A percentile compares a stretch with the other conserved stretches of the same genome.
Evolutionary conservation across 192 early-diverging fungal genomes (phyloP).

Genomic region (Gryganskiella cystojenkinii): DNA sequence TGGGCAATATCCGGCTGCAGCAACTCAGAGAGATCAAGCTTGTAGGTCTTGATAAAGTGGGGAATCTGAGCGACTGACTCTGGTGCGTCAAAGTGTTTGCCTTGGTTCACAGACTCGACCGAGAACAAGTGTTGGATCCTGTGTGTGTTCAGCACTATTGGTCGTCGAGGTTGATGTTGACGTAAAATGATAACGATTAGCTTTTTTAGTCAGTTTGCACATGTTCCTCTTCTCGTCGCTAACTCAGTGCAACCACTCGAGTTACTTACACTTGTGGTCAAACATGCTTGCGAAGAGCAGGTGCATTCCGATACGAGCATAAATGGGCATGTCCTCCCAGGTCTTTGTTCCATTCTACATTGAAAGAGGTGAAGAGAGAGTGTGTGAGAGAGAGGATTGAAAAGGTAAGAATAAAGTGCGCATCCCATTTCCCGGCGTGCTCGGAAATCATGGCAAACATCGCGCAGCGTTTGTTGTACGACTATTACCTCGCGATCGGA

Average conservation of each 20-base stretch:
- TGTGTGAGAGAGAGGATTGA: background rate
- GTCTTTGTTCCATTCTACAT: slow-evolving; percentile 49
- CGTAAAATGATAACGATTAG: background rate
- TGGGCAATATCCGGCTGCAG: slow-evolving; percentile 57
- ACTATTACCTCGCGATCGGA: slow-evolving; percentile 38
- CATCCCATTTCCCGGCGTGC: background rate
- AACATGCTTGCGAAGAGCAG: slow-evolving; percentile 56
- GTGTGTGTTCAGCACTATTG: slow-evolving; percentile 25
- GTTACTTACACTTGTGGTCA: slow-evolving; percentile 42
- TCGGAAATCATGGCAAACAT: too few relatives aligned
- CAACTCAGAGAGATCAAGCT: slow-evolving; percentile 74
- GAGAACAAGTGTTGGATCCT: slow-evolving; percentile 42
- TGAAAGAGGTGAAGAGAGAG: background rate
- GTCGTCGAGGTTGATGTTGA: background rate
- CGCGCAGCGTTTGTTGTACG: background rate
- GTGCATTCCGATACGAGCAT: slow-evolving; percentile 65
- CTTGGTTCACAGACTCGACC: slow-evolving; percentile 57
- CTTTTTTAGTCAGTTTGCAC: background rate
- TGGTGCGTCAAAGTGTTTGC: slow-evolving; percentile 72
- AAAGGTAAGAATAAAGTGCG: background rate
- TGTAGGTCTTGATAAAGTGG: slow-evolving; percentile 74
- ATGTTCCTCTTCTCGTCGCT: background rate
- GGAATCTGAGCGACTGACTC: slow-evolving; percentile 68
- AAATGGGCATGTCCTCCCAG: slow-evolving; percentile 66
- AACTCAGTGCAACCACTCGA: background rate